Evolutionary conservation across 2,329 filamentous ascomycete species (phyloP).

Genomic region (Allantophomopsis lycopodina): DNA sequence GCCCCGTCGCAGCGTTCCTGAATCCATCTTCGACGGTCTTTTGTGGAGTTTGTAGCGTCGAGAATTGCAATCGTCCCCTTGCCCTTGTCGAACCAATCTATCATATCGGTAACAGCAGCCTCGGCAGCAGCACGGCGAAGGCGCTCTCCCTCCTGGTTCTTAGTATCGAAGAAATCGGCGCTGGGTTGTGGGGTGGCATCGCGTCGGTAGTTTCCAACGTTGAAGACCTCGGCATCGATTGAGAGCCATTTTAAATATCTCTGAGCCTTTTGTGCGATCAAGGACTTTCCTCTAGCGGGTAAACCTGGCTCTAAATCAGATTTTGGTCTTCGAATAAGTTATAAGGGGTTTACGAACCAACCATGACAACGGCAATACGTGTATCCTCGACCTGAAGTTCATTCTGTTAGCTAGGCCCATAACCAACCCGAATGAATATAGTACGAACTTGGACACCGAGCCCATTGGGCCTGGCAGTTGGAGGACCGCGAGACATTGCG

Average conservation of each 20-base stretch:
- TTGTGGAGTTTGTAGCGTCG: constrained; percentile 94
- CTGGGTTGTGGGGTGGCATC: constrained; percentile 78
- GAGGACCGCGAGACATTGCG: too few species aligned
- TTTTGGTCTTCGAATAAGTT: too few species aligned
- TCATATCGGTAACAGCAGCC: constrained; percentile 86
- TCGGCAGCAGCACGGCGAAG: constrained; percentile 80
- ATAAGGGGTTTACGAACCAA: constrained; percentile 21
- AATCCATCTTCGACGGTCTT: constrained; percentile 82
- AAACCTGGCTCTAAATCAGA: constrained; percentile 36
- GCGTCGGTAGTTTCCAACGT: constrained; percentile 91
- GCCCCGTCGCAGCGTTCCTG: constrained; percentile 62
- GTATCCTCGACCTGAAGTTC: constrained; percentile 73
- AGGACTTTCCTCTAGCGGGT: constrained; percentile 88
- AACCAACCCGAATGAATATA: too few species aligned
- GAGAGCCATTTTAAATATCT: constrained; percentile 96
- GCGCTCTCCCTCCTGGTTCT: constrained; percentile 81
- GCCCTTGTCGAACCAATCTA: constrained; percentile 70
- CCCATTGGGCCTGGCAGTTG: too few species aligned
- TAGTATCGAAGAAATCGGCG: constrained; percentile 89
- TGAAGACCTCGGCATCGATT: constrained; percentile 88
- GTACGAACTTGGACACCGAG: too few species aligned
- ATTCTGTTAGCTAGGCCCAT: too few species aligned
- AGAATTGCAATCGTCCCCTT: constrained; percentile 83
- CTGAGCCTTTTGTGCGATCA: constrained; percentile 93
- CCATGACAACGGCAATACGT: constrained; percentile 97